Conservation (phyloP, 345 rosid species). For the Toxicodendron radicans region DNA sequence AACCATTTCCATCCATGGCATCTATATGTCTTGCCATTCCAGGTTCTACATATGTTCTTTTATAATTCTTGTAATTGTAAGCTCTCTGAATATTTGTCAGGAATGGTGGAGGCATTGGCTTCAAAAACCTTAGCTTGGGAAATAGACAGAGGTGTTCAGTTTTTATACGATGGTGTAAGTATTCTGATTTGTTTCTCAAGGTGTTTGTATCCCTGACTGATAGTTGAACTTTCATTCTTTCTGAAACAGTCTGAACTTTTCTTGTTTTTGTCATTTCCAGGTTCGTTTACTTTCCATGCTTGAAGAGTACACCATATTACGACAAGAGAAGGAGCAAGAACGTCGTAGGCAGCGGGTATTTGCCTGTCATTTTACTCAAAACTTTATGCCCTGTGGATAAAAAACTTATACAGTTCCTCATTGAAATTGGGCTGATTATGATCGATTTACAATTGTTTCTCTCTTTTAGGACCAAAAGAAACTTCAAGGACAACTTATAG, state of each 20-base stretch:
- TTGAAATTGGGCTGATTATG: background rate
- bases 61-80: constrained; percentile 5
- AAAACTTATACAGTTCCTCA: background rate
- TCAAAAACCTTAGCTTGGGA: constrained; percentile 90
- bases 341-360: constrained; percentile 79
- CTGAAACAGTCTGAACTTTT: constrained; percentile 16
- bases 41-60: background rate
- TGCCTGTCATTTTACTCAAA: background rate
- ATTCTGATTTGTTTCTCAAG: background rate
- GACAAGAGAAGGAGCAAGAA: constrained; percentile 97
- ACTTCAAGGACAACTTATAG: constrained; percentile 89
- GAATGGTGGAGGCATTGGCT: constrained; percentile 85
- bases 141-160: constrained; percentile 71
- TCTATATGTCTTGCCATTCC: background rate
- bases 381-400: background rate
- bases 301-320: constrained; percentile 69
- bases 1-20: background rate
- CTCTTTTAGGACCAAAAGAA: constrained; percentile 89
- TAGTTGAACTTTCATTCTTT: background rate
- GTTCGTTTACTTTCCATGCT: constrained; percentile 86
- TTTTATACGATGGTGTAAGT: constrained; percentile 93
- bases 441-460: constrained; percentile 6
- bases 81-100: constrained; percentile 35
- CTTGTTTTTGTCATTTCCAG: constrained; percentile 36
- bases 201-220: background rate